These are phyloP conservation scores for Ilyonectria robusta DNA, from an alignment of 2,329 filamentous ascomycete species.

Conservation along the genomic window DNA sequence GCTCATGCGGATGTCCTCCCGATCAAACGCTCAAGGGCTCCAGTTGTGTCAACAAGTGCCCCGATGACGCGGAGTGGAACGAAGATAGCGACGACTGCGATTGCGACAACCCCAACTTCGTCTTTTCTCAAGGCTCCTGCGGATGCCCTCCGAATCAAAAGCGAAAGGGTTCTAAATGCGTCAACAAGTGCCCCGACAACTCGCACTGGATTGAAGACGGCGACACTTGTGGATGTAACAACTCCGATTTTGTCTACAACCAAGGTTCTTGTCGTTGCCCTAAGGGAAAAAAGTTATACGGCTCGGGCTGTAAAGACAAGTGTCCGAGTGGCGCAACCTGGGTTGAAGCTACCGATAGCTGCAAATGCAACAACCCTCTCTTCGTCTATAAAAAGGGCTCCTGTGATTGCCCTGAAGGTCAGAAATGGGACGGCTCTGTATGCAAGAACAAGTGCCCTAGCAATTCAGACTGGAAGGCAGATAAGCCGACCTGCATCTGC, in stretches of 20 bases:
- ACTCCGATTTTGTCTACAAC: not conserved
- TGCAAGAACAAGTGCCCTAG: not conserved
- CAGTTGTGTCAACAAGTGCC: not conserved
- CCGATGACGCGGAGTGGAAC: not conserved
- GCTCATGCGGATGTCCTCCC: not conserved
- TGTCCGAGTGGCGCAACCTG: not conserved
- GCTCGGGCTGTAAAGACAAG: not conserved
- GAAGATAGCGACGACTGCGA: not conserved
- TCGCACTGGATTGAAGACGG: not conserved
- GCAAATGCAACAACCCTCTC: not conserved
- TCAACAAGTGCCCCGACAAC: not conserved
- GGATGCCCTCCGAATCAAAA: not conserved
- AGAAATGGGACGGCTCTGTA: not conserved
- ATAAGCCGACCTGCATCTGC: constrained; percentile 4
- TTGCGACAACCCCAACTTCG: not conserved
- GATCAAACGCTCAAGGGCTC: not conserved
- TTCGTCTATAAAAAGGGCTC: not conserved
- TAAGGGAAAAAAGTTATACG: not conserved
- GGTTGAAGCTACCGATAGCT: not conserved
- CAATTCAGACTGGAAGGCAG: not conserved
- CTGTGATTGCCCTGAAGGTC: not conserved
- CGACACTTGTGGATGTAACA: not conserved
- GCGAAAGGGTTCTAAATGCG: not conserved
- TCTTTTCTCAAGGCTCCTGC: not conserved
- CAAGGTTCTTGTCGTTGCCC: not conserved